These are phyloP conservation scores for Pisolithus tinctorius DNA, from an alignment of 768 basidiomycete species.

Conservation along the genomic window DNA sequence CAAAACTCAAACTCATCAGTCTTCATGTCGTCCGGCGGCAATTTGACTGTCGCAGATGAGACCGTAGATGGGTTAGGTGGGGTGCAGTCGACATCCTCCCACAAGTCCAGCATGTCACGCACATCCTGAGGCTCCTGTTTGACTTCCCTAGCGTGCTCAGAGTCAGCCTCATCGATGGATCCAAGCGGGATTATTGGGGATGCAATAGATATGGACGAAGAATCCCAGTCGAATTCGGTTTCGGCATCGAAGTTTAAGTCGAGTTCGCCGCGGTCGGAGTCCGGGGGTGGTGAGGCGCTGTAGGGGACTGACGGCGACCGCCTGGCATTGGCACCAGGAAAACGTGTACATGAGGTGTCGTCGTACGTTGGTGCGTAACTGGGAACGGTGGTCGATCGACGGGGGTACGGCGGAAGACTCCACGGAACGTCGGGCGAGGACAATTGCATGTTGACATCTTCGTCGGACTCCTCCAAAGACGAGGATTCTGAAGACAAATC, in stretches of 20 bases:
- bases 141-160: constrained; percentile 22
- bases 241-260: constrained; percentile 50
- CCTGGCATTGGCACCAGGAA: constrained; percentile 27
- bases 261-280: constrained; percentile 37
- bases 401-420: constrained; percentile 51
- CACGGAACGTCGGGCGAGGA: constrained; percentile 33
- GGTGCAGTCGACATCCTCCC: constrained; percentile 54
- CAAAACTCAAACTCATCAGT: constrained; percentile 37
- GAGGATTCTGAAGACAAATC: constrained; percentile 36
- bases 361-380: constrained; percentile 41
- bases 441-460: constrained; percentile 13
- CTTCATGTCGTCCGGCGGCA: constrained; percentile 33
- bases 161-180: constrained; percentile 20
- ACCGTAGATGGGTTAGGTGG: constrained; percentile 17
- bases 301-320: constrained; percentile 55
- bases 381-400: constrained; percentile 51
- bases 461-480: constrained; percentile 34
- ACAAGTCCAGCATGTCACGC: constrained; percentile 58
- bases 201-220: constrained; percentile 31
- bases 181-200: constrained; percentile 17
- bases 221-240: constrained; percentile 55
- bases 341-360: constrained; percentile 29
- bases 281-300: constrained; percentile 66
- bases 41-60: constrained; percentile 23
- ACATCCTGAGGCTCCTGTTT: constrained; percentile 61